These are phyloP conservation scores for Lecanosticta acicola DNA, from an alignment of 2,329 filamentous ascomycete genomes.

Conservation along the genomic window DNA sequence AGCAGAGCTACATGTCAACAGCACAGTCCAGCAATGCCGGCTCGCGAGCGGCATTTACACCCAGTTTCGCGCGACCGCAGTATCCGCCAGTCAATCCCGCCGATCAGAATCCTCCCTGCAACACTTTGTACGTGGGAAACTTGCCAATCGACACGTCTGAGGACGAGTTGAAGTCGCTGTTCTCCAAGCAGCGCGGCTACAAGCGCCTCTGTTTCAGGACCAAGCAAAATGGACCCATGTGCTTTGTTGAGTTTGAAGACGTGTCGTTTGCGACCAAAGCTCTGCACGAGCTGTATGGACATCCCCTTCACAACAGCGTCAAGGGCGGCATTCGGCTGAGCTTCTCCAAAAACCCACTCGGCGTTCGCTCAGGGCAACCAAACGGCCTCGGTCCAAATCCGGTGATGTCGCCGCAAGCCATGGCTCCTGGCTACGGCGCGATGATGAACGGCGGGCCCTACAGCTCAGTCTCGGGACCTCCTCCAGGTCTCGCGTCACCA, in stretches of 20 bases:
- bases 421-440: conserved; percentile 52
- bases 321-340: conserved; percentile 93
- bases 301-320: conserved; percentile 79
- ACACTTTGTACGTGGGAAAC: conserved; percentile 97
- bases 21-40: conserved; percentile 47
- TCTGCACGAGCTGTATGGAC: conserved; percentile 81
- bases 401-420: conserved; percentile 46
- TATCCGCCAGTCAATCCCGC: conserved; percentile 88
- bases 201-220: conserved; percentile 92
- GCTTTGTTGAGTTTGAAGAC: conserved; percentile 97
- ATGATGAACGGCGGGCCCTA: conserved; percentile 65
- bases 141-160: conserved; percentile 87
- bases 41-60: conserved; percentile 50
- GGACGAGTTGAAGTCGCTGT: conserved; percentile 89
- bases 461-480: conserved; percentile 54
- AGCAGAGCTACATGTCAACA: conserved; percentile 45
- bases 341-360: conserved; percentile 95
- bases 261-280: conserved; percentile 87
- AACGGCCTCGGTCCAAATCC: conserved; percentile 49
- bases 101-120: conserved; percentile 95
- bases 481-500: conserved; percentile 72
- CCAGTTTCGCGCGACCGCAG: conserved; percentile 58
- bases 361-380: conserved; percentile 73
- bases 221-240: conserved; percentile 95
- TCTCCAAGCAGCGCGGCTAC: conserved; percentile 89